Conservation (phyloP, 164 flowering plant species). For the Vitis vinifera region DNA sequence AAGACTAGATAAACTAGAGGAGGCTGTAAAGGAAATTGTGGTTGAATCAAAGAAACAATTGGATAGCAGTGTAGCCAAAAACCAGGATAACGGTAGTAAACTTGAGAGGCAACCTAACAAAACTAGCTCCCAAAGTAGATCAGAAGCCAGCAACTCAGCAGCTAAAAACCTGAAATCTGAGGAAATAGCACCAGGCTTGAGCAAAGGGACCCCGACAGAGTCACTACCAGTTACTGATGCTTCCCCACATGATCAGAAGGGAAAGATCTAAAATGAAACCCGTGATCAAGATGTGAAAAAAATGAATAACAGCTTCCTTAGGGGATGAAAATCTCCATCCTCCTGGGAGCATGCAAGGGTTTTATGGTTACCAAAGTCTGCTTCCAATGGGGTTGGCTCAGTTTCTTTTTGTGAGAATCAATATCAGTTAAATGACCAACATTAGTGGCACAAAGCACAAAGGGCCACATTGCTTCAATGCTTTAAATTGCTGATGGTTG, state of each 20-base stretch:
- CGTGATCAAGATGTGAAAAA: conserved; percentile 2
- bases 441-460: too few species aligned
- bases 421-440: too few species aligned
- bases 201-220: conserved; percentile 6
- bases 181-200: conserved; percentile 4
- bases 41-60: conserved; percentile 46
- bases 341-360: too few species aligned
- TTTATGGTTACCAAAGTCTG: too few species aligned
- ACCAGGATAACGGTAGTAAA: conserved; percentile 14
- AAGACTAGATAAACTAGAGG: conserved; percentile 72
- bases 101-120: conserved; percentile 10
- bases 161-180: conserved; percentile 9
- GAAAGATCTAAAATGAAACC: conserved; percentile 8
- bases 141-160: conserved; percentile 17
- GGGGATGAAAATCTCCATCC: too few species aligned
- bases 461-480: too few species aligned
- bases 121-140: not conserved
- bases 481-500: too few species aligned
- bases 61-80: conserved; percentile 2
- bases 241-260: conserved; percentile 17
- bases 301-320: not conserved
- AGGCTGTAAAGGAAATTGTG: conserved; percentile 58
- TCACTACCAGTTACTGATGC: conserved; percentile 4
- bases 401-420: too few species aligned
- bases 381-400: too few species aligned